phyloP scores from a whole-genome alignment of 306 rosid genomes.

The apple (Malus domestica) region ASM211411v1 NC_041793.1:29457501-29458000 shows the following conservation, averaged over 20 bases:
- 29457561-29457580: neutral
- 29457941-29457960: constrained; percentile 51
- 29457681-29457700: constrained; percentile 41
- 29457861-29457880: constrained; percentile 29
- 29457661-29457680: constrained; percentile 94
- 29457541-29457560: neutral
- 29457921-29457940: constrained; percentile 48
- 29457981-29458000: constrained; percentile 34
- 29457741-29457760: neutral
- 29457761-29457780: neutral
- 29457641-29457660: constrained; percentile 86
- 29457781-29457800: neutral
- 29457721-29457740: constrained; percentile 34
- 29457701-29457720: constrained; percentile 76
- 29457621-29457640: constrained; percentile 76
- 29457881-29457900: constrained; percentile 66
- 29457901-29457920: constrained; percentile 21
- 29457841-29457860: constrained; percentile 42
- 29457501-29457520: neutral
- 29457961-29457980: constrained; percentile 56
- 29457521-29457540: neutral
- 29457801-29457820: neutral
- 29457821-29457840: constrained; percentile 34
- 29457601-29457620: constrained; percentile 82
- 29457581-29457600: constrained; percentile 79